These are phyloP conservation scores for Fusarium drepaniforme DNA, from an alignment of 2,329 filamentous ascomycete species.

Conservation along the genomic window DNA sequence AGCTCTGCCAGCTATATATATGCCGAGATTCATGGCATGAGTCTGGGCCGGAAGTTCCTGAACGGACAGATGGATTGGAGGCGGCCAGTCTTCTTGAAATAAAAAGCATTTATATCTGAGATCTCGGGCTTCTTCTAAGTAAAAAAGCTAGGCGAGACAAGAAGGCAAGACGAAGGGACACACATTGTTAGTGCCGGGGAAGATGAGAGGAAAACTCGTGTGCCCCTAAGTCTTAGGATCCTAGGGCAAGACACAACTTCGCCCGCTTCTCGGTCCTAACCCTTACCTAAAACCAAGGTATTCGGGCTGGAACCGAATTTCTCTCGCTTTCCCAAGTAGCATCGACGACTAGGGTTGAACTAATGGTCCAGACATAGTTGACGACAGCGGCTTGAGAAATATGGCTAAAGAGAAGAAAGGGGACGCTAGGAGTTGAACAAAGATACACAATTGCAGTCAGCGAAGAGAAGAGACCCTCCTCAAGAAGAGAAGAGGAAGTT, in stretches of 20 bases:
- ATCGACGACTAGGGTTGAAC: constrained; percentile 27
- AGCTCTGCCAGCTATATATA: too few species aligned
- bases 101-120: too few species aligned
- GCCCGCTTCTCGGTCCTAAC: not conserved
- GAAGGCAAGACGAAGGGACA: not conserved
- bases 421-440: constrained; percentile 1
- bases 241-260: not conserved
- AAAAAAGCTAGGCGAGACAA: not conserved
- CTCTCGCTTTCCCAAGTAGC: constrained; percentile 8
- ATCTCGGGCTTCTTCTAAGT: too few species aligned
- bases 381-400: constrained; percentile 20
- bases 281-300: not conserved
- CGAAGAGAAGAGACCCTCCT: constrained; percentile 10
- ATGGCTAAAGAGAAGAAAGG: constrained; percentile 10
- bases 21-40: too few species aligned
- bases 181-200: not conserved
- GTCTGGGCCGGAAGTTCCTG: too few species aligned
- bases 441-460: constrained; percentile 10
- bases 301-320: constrained; percentile 11
- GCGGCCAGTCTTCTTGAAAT: too few species aligned
- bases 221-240: not conserved
- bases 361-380: constrained; percentile 24
- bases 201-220: not conserved
- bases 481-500: constrained; percentile 8
- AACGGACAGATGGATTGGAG: too few species aligned